Conservation (phyloP, 257 asterid genomes). For the Solanum pimpinellifolium region DNA sequence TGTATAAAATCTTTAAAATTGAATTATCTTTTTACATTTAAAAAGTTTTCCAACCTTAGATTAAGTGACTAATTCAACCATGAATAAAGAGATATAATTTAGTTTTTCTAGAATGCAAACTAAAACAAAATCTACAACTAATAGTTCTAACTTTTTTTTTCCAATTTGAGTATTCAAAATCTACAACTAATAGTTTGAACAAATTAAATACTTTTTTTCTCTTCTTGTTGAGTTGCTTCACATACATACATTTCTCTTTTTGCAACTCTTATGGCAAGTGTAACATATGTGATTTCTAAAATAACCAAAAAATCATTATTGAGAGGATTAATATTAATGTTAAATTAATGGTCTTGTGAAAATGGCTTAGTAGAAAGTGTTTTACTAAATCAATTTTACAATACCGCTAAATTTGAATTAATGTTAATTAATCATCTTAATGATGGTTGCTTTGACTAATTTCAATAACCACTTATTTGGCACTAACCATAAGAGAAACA, state of each 20-base stretch:
- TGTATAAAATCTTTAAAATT: neutral
- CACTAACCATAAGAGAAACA: constrained; percentile 18
- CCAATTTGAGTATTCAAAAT: neutral
- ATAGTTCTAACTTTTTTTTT: too few species aligned
- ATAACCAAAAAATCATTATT: constrained; percentile 15
- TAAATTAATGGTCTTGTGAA: constrained; percentile 13
- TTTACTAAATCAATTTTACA: constrained; percentile 4
- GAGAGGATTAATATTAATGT: constrained; percentile 13
- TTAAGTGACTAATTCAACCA: neutral
- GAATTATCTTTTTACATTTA: too few species aligned
- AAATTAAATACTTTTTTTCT: neutral
- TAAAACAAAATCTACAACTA: neutral
- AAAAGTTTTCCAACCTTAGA: neutral
- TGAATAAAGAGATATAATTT: neutral
- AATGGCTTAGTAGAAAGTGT: neutral
- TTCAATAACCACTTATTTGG: constrained; percentile 9
- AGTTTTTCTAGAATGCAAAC: neutral
- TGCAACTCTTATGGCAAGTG: constrained; percentile 17
- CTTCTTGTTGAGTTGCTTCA: neutral
- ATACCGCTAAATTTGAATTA: constrained; percentile 12
- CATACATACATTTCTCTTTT: constrained; percentile 45
- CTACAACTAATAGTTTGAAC: constrained; percentile 2
- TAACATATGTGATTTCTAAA: constrained; percentile 11
- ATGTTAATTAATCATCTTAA: constrained; percentile 7
- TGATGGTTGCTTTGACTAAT: constrained; percentile 11